Percentiles rank a stretch among this genome's conserved stretches.
These are phyloP conservation scores for Pisolithus tinctorius DNA, from an alignment of 768 basidiomycete species.

Conservation along the genomic window DNA sequence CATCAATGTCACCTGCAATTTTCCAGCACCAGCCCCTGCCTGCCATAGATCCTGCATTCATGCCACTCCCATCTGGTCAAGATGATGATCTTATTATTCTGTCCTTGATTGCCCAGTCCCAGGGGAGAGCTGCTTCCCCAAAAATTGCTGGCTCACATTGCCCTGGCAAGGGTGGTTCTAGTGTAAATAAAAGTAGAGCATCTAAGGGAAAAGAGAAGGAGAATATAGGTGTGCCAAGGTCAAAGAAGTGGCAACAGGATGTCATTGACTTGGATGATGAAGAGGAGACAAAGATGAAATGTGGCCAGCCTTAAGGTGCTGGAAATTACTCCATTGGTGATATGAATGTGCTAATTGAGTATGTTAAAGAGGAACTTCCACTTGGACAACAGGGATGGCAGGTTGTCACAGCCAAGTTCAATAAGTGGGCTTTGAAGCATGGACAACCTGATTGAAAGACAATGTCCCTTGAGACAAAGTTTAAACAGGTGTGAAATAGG, in stretches of 20 bases:
- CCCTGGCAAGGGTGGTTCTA: neutral
- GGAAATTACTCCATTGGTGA: slow-evolving; percentile 1
- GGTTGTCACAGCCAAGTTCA: neutral
- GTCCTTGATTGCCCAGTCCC: neutral
- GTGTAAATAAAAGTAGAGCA: neutral
- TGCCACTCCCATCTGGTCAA: neutral
- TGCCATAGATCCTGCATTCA: neutral
- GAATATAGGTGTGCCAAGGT: neutral
- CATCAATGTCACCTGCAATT: neutral
- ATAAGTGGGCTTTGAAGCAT: neutral
- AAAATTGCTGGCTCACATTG: neutral
- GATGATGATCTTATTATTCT: neutral
- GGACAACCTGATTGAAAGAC: neutral
- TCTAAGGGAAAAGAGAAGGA: slow-evolving; percentile 2
- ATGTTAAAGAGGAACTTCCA: neutral
- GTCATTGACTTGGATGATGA: neutral
- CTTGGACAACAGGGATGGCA: slow-evolving; percentile 3
- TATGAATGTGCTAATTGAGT: neutral
- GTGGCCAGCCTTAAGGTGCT: neutral
- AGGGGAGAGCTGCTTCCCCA: neutral
- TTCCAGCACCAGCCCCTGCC: neutral
- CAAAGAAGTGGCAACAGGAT: neutral
- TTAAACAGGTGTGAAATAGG: slow-evolving; percentile 14
- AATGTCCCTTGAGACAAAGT: slow-evolving; percentile 16
- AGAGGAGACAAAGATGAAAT: neutral